A percentile compares a stretch with the other conserved stretches of the same genome.
These are phyloP conservation scores for Rhynchospora pubera DNA, from an alignment of 176 grass and related monocot species.

Conservation along the genomic window DNA sequence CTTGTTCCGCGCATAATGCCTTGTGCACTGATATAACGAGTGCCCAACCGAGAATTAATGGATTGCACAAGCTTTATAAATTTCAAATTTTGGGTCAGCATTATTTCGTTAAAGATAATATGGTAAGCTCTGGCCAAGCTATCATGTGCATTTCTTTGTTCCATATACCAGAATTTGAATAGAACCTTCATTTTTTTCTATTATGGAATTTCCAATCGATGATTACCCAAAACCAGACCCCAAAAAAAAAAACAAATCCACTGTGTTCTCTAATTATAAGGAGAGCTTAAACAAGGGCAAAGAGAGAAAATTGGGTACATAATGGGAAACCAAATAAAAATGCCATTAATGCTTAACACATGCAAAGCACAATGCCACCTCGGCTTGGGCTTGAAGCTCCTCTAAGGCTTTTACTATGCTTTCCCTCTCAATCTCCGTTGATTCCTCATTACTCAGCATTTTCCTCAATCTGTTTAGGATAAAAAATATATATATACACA, in stretches of 20 bases:
- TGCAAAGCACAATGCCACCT: constrained; percentile 84
- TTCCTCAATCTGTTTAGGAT: constrained; percentile 52
- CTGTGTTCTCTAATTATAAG: background rate
- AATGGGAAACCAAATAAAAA: background rate
- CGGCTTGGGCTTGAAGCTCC: constrained; percentile 82
- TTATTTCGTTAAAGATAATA: too few relatives aligned
- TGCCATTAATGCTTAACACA: constrained; percentile 56
- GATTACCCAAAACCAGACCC: background rate
- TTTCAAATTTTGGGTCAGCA: too few relatives aligned
- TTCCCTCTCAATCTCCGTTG: constrained; percentile 34
- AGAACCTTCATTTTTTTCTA: too few relatives aligned
- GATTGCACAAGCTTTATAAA: too few relatives aligned
- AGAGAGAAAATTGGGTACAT: background rate
- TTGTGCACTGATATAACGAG: too few relatives aligned
- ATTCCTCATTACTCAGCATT: constrained; percentile 47
- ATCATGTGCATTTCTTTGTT: background rate
- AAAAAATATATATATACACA: background rate
- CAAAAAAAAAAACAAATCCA: background rate
- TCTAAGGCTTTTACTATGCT: constrained; percentile 60
- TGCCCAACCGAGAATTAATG: too few relatives aligned
- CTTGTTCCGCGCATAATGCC: too few relatives aligned
- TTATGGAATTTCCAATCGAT: background rate
- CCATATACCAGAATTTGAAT: background rate
- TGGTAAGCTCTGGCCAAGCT: background rate
- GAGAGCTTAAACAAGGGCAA: background rate